Base-by-base conservation (phyloP, 78 protist species). In the Blattamonas nauphoetae region DNA sequence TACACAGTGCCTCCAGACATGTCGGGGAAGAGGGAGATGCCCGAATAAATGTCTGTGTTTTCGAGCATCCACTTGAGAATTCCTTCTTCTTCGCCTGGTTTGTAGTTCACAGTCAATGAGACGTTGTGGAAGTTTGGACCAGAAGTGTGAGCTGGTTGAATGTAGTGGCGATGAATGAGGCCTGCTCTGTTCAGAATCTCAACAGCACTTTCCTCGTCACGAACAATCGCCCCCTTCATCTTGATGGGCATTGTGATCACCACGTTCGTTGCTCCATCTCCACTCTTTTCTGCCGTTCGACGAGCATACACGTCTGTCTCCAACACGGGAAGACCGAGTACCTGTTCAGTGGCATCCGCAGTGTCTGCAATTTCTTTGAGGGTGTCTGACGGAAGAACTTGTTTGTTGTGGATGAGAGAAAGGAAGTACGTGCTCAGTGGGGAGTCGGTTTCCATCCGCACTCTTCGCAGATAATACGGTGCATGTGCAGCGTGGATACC, bases 401-500 rank as follows among this genome's bases (percentile, higher is more conserved):
- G 29, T 21, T 21, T 4, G 45, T 33, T 6, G 45, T 32, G 6
- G 41, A 21, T 5, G 11, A 79, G 29, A 11, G 38, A 55, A 11
- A 55, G 21, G 21, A 55, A 21, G 11, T 55, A 29, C 71, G 38
- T 21, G 11, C 38, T 55, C 41, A 79, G 41, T 32, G 83, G 83
- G 32, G 83, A 79, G 4, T 6, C 6, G 42, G 43, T 6, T 21
- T 79, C 83, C 83, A 79, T 21, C 41, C 83, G 33, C 29, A 79
- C 83, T 21, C 83, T 6, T 5, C 83, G 33, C 45, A 79, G 83
- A 21, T 79, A 79, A 21, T 55, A 79, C 29, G 83, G 83, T 4
- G 83, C 83, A 21, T 79, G 83, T 6, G 83, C 83, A 6, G 83
- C 83, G 41, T 79, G 83, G 41, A 79, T 79, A 5, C 83, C 83